These are phyloP conservation scores for Ophiocordyceps camponoti-leonardi DNA, from an alignment of 2,329 filamentous ascomycete species.

Conservation along the genomic window DNA sequence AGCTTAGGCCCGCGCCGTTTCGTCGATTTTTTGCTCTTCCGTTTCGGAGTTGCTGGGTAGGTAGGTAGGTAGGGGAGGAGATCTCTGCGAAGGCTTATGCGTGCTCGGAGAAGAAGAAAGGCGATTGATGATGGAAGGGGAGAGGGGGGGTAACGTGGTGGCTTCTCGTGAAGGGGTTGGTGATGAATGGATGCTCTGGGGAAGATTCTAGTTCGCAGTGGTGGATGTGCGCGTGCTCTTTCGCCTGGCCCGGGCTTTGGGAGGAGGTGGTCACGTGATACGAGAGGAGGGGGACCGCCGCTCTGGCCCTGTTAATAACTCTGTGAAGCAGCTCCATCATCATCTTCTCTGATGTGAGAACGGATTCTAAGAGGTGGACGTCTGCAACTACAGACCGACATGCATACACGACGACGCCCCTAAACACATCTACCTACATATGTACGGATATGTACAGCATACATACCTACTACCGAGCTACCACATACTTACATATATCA, in stretches of 20 bases:
- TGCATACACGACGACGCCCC: neutral
- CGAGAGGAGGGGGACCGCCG: neutral
- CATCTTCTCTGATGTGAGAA: too few species aligned
- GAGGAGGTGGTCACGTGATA: neutral
- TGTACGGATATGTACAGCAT: neutral
- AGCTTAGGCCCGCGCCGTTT: too few species aligned
- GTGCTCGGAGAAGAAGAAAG: conserved; percentile 1
- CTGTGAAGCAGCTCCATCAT: neutral
- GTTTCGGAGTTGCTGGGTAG: neutral
- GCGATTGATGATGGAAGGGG: conserved; percentile 3
- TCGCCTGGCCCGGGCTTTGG: neutral
- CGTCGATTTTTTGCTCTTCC: too few species aligned
- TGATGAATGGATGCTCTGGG: neutral
- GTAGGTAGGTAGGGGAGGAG: neutral
- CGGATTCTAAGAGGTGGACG: too few species aligned
- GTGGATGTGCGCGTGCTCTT: neutral
- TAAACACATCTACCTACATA: neutral
- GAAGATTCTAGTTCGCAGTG: neutral
- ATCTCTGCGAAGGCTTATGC: too few species aligned
- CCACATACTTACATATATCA: too few species aligned
- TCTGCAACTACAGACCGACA: neutral
- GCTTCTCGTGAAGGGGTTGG: neutral
- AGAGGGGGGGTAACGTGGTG: neutral
- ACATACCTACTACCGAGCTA: too few species aligned
- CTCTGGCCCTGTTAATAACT: neutral